Base-by-base conservation (phyloP, 495 filamentous ascomycete genomes). In the Daldinia decipiens region DNA sequence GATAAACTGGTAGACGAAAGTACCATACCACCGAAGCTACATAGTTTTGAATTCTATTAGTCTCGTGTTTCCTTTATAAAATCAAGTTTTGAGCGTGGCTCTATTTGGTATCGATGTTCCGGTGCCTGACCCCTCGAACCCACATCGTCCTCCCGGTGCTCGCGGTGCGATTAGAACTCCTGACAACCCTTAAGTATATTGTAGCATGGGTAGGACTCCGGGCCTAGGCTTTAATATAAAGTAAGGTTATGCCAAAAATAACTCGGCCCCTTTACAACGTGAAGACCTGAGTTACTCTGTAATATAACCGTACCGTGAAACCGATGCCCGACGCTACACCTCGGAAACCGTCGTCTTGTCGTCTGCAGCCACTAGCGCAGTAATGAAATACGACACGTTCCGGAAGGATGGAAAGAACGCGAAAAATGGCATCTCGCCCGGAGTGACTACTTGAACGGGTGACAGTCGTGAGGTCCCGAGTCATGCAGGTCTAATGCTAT, bases 171-270 rank as follows among this genome's bases (percentile, higher is more conserved):
- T 38, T 26, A 29, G 13, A 45, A 26, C 34, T 45, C 36, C 29
- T 39, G 45, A 55, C 34, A 26, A 21, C 19, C 40, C 40, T 62
- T 26, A 24, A 26, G 70, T 65, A 55, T 43, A 60, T 15, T 61
- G 65, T 26, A 64, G 34, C n/a, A 29, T 43, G 52, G 60, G 58
- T 58, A 68, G 53, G 61, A 17, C 24, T 45, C 47, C 21, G 56
- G 60, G 45, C 61, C 70, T 72, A 65, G 60, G 58, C 50, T 31
- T 47, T 72, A 65, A 65, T 59, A 62, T 58, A 59, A 67, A 67
- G 57, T 52, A 66, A 63, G 63, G 62, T 31, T 71, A 62, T 63
- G 63, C 74, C 54, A 65, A 73, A 68, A 73, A 70, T 70, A 73
- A 34, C 24, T 13, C 36, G 15, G 17, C 50, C n/a, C 55, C 36